These are phyloP conservation scores for Podospora pseudocomata DNA, from an alignment of 495 filamentous ascomycete genomes.

Conservation along the genomic window DNA sequence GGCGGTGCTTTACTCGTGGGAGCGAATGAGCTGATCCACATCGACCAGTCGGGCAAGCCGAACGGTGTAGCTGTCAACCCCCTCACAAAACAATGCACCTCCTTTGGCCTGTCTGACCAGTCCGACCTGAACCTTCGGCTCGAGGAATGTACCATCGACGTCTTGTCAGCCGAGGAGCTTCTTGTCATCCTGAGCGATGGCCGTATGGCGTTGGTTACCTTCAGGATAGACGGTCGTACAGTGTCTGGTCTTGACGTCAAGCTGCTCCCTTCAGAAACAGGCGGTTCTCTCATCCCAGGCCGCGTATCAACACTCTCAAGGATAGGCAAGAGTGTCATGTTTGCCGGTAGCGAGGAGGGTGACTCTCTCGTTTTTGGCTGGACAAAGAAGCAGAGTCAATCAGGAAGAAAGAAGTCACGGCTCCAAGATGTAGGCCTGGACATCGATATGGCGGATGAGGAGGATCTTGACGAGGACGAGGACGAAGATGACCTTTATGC, in stretches of 20 bases:
- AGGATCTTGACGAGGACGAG: slow-evolving; percentile 49
- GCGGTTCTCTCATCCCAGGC: slow-evolving; percentile 58
- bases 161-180: slow-evolving; percentile 71
- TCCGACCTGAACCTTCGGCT: slow-evolving; percentile 73
- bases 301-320: slow-evolving; percentile 65
- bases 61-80: slow-evolving; percentile 93
- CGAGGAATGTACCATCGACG: slow-evolving; percentile 76
- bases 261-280: slow-evolving; percentile 54
- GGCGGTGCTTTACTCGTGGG: slow-evolving; percentile 87
- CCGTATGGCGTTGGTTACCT: slow-evolving; percentile 68
- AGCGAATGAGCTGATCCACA: slow-evolving; percentile 85
- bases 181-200: slow-evolving; percentile 80
- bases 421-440: slow-evolving; percentile 50
- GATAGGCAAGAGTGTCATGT: slow-evolving; percentile 67
- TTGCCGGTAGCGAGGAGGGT: slow-evolving; percentile 79
- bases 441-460: slow-evolving; percentile 52
- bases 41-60: slow-evolving; percentile 91
- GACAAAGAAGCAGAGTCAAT: slow-evolving; percentile 54
- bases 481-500: slow-evolving; percentile 60
- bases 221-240: slow-evolving; percentile 87
- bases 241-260: slow-evolving; percentile 79
- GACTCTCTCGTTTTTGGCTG: slow-evolving; percentile 81
- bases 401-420: slow-evolving; percentile 49
- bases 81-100: slow-evolving; percentile 73
- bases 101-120: slow-evolving; percentile 79